These are phyloP conservation scores for Pseudocercospora crystallina DNA, from an alignment of 2,329 filamentous ascomycete species.

Conservation along the genomic window DNA sequence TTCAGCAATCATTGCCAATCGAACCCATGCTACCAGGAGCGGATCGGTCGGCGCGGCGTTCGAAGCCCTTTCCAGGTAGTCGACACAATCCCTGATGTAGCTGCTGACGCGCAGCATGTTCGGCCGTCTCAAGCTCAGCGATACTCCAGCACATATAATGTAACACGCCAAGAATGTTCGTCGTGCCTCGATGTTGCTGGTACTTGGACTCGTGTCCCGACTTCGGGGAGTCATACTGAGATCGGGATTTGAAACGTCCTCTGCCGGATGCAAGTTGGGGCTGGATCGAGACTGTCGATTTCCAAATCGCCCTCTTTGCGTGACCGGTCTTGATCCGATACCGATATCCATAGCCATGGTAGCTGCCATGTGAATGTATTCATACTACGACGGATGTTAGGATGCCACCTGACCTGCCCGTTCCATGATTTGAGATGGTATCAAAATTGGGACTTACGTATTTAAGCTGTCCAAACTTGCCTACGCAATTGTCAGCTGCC, in stretches of 20 bases:
- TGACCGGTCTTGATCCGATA: constrained; percentile 24
- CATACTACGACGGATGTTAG: constrained; percentile 40
- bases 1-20: constrained; percentile 64
- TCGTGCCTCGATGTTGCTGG: constrained; percentile 56
- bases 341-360: constrained; percentile 52
- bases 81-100: constrained; percentile 62
- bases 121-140: constrained; percentile 62
- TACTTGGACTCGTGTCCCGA: constrained; percentile 42
- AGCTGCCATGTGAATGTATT: constrained; percentile 53
- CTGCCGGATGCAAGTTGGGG: constrained; percentile 21
- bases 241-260: constrained; percentile 29
- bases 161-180: constrained; percentile 62
- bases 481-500: no score
- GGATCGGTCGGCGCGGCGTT: constrained; percentile 59
- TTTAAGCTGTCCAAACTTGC: constrained; percentile 37
- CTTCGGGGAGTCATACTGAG: constrained; percentile 27
- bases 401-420: constrained; percentile 35
- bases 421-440: neutral
- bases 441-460: neutral
- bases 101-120: constrained; percentile 60
- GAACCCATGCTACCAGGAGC: constrained; percentile 60
- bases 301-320: neutral
- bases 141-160: constrained; percentile 59
- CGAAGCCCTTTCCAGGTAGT: constrained; percentile 54
- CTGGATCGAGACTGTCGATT: constrained; percentile 1